Percentiles rank a stretch among this genome's conserved stretches.
Evolutionary conservation across 75 land plant species (phyloP).

Genomic region (Pinus albicaulis): DNA sequence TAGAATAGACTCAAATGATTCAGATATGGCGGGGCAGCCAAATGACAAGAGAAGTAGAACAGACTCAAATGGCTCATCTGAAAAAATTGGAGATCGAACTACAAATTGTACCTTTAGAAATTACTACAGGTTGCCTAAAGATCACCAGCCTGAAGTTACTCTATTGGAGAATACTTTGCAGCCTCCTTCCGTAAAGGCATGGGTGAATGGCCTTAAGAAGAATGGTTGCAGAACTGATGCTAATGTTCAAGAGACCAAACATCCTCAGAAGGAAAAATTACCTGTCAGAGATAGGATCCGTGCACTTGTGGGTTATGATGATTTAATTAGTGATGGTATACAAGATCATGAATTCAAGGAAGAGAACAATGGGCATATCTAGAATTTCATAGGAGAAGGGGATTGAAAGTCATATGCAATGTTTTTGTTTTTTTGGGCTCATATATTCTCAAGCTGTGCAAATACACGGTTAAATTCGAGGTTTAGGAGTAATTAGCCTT

Average conservation of each 20-base stretch:
- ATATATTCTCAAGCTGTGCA: not conserved
- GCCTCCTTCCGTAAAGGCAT: constrained; percentile 4
- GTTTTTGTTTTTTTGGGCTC: not conserved
- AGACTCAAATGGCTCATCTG: no score
- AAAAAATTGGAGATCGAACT: not conserved
- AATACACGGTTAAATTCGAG: not conserved
- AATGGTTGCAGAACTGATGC: not conserved
- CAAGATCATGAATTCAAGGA: not conserved
- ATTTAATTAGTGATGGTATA: not conserved
- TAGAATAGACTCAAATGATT: not conserved
- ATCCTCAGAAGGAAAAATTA: not conserved
- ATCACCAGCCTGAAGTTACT: not conserved
- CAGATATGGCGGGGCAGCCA: not conserved
- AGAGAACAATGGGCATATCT: not conserved
- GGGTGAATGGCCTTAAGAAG: constrained; percentile 8
- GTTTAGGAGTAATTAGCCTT: not conserved
- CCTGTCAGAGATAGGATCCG: constrained; percentile 13
- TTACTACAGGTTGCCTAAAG: not conserved
- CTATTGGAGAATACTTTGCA: not conserved
- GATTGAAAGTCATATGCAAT: constrained; percentile 1
- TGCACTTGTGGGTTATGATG: not conserved
- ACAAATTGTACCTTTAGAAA: not conserved
- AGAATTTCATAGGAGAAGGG: not conserved
- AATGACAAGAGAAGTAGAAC: not conserved
- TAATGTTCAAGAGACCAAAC: not conserved